phyloP scores from a whole-genome alignment of 2,329 filamentous ascomycete genomes.

The Polytolypa hystricis region DNA sequence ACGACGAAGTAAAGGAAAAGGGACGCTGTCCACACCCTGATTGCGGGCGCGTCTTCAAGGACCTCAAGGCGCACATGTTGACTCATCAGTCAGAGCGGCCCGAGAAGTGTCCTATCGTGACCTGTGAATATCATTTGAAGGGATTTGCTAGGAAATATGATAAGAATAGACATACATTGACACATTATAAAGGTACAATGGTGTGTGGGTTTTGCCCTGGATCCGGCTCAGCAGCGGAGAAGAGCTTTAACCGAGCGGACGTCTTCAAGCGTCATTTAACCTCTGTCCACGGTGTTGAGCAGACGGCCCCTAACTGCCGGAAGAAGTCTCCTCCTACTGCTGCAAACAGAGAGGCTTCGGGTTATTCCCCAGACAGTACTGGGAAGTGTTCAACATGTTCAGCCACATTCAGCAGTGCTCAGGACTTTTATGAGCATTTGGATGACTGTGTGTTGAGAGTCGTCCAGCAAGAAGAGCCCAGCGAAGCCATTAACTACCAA shows the following conservation, averaged over 20 bases:
- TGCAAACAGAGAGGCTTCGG: constrained; percentile 54
- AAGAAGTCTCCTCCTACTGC: constrained; percentile 49
- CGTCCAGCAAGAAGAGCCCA: constrained; percentile 48
- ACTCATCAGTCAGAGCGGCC: constrained; percentile 85
- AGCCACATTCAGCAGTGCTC: constrained; percentile 69
- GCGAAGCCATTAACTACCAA: constrained; percentile 47
- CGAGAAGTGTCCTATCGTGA: constrained; percentile 87
- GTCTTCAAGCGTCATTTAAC: constrained; percentile 93
- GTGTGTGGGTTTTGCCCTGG: constrained; percentile 91
- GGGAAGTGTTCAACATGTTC: constrained; percentile 91
- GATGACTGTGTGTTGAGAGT: constrained; percentile 58
- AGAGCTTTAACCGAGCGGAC: constrained; percentile 90
- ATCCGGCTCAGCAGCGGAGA: constrained; percentile 77
- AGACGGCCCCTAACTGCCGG: constrained; percentile 81
- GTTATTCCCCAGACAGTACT: constrained; percentile 63
- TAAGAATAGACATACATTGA: constrained; percentile 88
- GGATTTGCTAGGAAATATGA: constrained; percentile 94
- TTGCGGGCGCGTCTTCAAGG: constrained; percentile 79
- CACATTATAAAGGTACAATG: constrained; percentile 96
- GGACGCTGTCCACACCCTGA: constrained; percentile 69
- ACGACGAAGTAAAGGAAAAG: constrained; percentile 53
- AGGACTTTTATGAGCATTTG: constrained; percentile 96
- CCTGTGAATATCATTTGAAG: constrained; percentile 84
- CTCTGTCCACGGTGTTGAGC: constrained; percentile 82
- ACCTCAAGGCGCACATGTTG: constrained; percentile 86